Conservation (phyloP, 805 yeast species). For the Candida glaebosa region DNA sequence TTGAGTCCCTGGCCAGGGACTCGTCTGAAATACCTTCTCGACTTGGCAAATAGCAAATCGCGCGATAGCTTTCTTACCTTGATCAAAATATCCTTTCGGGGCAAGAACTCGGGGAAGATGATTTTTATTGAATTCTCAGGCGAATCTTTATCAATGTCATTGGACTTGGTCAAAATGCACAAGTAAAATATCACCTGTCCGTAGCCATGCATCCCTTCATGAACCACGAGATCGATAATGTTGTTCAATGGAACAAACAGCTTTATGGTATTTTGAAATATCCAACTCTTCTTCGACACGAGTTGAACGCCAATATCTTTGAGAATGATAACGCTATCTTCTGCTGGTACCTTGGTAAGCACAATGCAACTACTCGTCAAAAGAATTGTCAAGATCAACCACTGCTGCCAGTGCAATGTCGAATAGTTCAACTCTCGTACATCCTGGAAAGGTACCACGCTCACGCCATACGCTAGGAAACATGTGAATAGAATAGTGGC, state of each 20-base stretch:
- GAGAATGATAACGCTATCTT: slow-evolving; percentile 42
- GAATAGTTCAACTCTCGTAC: not conserved
- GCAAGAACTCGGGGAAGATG: slow-evolving; percentile 41
- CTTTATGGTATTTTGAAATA: slow-evolving; percentile 14
- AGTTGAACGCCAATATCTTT: slow-evolving; percentile 48
- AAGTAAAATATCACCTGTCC: slow-evolving; percentile 63
- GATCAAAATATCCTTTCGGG: slow-evolving; percentile 37
- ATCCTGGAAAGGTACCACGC: not conserved
- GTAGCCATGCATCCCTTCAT: slow-evolving; percentile 70
- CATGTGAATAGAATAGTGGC: not conserved
- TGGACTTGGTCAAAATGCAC: slow-evolving; percentile 49
- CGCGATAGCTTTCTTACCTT: slow-evolving; percentile 39
- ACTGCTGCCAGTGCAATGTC: not conserved
- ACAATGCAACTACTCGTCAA: slow-evolving; percentile 7
- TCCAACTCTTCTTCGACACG: slow-evolving; percentile 25
- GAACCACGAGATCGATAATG: slow-evolving; percentile 63
- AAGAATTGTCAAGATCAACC: not conserved
- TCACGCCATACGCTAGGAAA: not conserved
- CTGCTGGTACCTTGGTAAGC: slow-evolving; percentile 29
- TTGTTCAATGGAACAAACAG: slow-evolving; percentile 54
- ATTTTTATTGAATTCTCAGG: slow-evolving; percentile 23
- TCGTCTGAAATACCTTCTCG: slow-evolving; percentile 27
- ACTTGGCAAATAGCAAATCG: slow-evolving; percentile 31
- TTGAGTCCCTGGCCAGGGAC: slow-evolving; percentile 37
- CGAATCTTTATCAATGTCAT: slow-evolving; percentile 10